These are phyloP conservation scores for Vigna reflexopilosa DNA, from an alignment of 306 rosid genomes.

Conservation along the genomic window DNA sequence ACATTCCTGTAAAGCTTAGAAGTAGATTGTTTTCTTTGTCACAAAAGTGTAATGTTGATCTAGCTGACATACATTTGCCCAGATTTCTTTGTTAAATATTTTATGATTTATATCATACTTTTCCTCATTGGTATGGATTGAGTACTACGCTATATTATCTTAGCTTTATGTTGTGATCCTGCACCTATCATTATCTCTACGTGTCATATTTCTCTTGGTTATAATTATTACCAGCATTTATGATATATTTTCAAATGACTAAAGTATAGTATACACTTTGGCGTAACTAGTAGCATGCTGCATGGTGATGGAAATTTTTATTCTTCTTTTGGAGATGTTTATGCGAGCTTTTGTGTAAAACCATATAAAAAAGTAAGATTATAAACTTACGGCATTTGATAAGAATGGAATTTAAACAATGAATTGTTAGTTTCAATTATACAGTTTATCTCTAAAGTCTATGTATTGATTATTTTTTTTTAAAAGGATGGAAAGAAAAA, in stretches of 20 bases:
- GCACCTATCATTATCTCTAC: not conserved
- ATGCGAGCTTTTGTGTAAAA: not conserved
- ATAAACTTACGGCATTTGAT: not conserved
- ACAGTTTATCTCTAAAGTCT: not conserved
- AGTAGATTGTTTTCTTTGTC: slow-evolving; percentile 29
- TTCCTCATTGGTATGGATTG: not conserved
- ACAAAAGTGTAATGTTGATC: not conserved
- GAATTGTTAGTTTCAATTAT: not conserved
- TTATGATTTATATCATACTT: not conserved
- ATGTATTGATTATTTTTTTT: not conserved
- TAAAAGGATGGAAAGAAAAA: not conserved
- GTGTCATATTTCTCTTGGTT: not conserved
- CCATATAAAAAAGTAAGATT: not conserved
- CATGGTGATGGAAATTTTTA: not conserved
- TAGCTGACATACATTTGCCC: slow-evolving; percentile 27
- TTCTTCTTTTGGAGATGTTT: not conserved
- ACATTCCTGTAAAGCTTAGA: slow-evolving; percentile 21
- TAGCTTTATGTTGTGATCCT: not conserved
- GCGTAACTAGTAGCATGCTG: not conserved
- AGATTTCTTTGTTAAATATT: slow-evolving; percentile 1
- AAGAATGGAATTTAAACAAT: not conserved
- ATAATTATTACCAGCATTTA: not conserved
- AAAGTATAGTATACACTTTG: not conserved
- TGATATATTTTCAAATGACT: not conserved
- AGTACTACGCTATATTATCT: not conserved